Base-by-base conservation (phyloP, 768 basidiomycete genomes). In the Fomitopsis serialis region DNA sequence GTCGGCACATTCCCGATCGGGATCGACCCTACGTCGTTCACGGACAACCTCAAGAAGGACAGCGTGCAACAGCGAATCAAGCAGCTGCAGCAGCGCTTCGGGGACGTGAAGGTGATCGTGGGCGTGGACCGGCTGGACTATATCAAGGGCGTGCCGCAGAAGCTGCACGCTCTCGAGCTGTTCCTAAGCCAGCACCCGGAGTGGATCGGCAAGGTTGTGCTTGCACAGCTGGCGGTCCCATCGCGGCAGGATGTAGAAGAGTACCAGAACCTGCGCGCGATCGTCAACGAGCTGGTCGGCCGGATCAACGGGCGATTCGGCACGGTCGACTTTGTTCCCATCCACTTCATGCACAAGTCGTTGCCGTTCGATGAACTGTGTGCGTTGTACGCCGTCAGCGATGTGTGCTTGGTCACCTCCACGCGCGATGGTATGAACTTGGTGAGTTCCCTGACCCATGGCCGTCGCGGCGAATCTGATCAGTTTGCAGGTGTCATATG, bases 91-190 rank as follows among this genome's bases (percentile, higher is more conserved):
- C 85, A 89, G 56, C 85, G 95, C 45, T 99, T 98, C 70, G 81
- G 85, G 43, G 96, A 90, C 45, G 89, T 92, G 66, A 98, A 98
- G 71, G 87, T 99, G 63, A 97, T 99, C 66, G 93, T 98, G 58
- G 97, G 97, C 48, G 97, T 99, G 24, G 97, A 99, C 69, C 87
- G 97, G 43, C 79, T 99, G 50, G 97, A 99, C 68, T 99, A 99
- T 72, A 98, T 99, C 85, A 99, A 99, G 78, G 97, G 97, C 64
- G 93, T 99, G 32, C 97, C 97, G 1, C 97, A 99, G 69, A 99
- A 99, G 72, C 72, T 99, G 45, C 93, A 98, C 66, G 95, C 92
- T 0, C 81, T 99, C 54, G 97, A 99, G 66, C 81, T 96, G 42
- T 99, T 99, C 81, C 79, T 99, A 29, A 84, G 88, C 19, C 95